Conservation (phyloP, 1,139 yeast species). For the Yarrowia galli region DNA sequence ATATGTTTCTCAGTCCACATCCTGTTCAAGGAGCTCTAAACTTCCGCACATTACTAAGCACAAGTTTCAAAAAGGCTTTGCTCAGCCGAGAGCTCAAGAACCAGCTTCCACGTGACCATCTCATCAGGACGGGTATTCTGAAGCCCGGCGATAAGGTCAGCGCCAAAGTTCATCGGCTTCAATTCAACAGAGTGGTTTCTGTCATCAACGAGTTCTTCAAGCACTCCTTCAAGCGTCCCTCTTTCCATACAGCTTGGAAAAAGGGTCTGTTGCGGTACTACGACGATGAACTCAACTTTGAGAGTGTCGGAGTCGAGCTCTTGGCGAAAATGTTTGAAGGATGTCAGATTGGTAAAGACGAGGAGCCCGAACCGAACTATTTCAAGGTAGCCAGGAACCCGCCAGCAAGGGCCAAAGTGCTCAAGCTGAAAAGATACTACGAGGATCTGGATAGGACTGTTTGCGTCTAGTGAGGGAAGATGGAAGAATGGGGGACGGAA, state of each 20-base stretch:
- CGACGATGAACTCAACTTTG: conserved; percentile 40
- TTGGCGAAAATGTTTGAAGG: conserved; percentile 46
- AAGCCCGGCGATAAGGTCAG: conserved; percentile 44
- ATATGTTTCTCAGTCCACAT: conserved; percentile 15
- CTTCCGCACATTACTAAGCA: neutral
- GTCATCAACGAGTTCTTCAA: conserved; percentile 43
- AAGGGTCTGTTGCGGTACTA: conserved; percentile 41
- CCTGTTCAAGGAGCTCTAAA: conserved; percentile 17
- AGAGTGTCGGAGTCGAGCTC: conserved; percentile 43
- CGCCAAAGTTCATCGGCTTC: conserved; percentile 43
- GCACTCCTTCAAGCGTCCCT: conserved; percentile 44
- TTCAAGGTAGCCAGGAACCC: conserved; percentile 41
- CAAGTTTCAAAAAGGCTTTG: conserved; percentile 4
- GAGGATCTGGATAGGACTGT: conserved; percentile 40
- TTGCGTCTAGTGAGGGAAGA: neutral
- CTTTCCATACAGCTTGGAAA: conserved; percentile 44
- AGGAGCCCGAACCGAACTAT: conserved; percentile 17
- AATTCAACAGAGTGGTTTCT: conserved; percentile 44
- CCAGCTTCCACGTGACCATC: conserved; percentile 45
- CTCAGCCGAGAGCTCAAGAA: conserved; percentile 43
- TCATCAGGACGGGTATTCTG: conserved; percentile 44
- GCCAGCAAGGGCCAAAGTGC: conserved; percentile 47
- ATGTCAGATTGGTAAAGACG: conserved; percentile 41
- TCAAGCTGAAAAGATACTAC: conserved; percentile 44
- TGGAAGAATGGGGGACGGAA: too few relatives aligned